Evolutionary conservation across 768 basidiomycete genomes (phyloP).

Genomic region (Hygrophoropsis aurantiaca): DNA sequence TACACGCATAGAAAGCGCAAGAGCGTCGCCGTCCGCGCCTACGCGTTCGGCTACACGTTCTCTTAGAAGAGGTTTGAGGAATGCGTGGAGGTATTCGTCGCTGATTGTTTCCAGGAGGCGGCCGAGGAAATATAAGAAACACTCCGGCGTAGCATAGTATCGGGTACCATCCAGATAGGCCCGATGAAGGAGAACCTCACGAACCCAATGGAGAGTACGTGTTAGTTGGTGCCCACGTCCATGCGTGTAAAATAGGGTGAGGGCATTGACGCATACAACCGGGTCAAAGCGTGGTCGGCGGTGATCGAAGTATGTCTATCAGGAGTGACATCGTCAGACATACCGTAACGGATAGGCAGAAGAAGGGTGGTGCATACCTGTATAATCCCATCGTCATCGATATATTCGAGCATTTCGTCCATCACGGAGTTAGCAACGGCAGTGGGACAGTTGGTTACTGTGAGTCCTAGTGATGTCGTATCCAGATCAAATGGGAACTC

Average conservation of each 20-base stretch:
- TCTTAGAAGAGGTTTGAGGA: slow-evolving; percentile 40
- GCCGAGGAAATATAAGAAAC: slow-evolving; percentile 51
- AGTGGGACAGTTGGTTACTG: slow-evolving; percentile 34
- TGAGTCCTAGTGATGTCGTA: slow-evolving; percentile 55
- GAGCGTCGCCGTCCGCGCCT: slow-evolving; percentile 47
- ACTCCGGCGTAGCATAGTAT: slow-evolving; percentile 53
- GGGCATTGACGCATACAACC: slow-evolving; percentile 50
- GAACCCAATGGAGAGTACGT: slow-evolving; percentile 47
- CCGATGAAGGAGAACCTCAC: slow-evolving; percentile 48
- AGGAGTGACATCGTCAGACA: not conserved
- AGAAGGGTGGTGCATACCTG: slow-evolving; percentile 30
- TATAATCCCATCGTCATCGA: slow-evolving; percentile 50
- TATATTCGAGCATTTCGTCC: slow-evolving; percentile 57
- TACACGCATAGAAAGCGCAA: slow-evolving; percentile 60
- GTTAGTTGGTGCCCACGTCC: slow-evolving; percentile 47
- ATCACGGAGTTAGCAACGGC: slow-evolving; percentile 42
- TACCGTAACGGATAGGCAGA: not conserved
- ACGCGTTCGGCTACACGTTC: slow-evolving; percentile 50
- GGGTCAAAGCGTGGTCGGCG: slow-evolving; percentile 53
- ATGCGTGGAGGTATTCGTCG: slow-evolving; percentile 33
- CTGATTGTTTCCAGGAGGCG: slow-evolving; percentile 39
- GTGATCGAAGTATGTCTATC: slow-evolving; percentile 55
- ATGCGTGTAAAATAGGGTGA: slow-evolving; percentile 49
- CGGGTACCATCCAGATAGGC: slow-evolving; percentile 56
- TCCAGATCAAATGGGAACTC: slow-evolving; percentile 56